These are phyloP conservation scores for Pyricularia pennisetigena DNA, from an alignment of 2,329 filamentous ascomycete genomes.

Conservation along the genomic window DNA sequence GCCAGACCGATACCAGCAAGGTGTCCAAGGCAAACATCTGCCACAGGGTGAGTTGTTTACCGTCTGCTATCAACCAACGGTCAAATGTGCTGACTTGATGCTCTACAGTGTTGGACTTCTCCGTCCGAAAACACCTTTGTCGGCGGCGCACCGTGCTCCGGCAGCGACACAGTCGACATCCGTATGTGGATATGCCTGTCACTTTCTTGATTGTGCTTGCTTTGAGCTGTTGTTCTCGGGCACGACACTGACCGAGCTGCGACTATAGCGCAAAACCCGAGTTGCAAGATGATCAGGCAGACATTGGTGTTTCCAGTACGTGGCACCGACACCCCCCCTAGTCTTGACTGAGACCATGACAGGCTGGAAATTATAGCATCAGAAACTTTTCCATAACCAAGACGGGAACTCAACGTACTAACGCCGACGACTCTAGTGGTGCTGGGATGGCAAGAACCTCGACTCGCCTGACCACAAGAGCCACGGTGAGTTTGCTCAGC, in stretches of 20 bases:
- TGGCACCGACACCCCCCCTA: not conserved
- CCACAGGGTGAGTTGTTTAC: slow-evolving; percentile 17
- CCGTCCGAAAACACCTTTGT: slow-evolving; percentile 34
- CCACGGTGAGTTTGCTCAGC: slow-evolving; percentile 18
- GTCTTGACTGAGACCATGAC: no score
- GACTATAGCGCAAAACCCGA: slow-evolving; percentile 21
- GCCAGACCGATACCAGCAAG: slow-evolving; percentile 26
- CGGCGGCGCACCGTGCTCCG: slow-evolving; percentile 38
- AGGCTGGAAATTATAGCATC: no score
- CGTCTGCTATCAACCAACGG: no score
- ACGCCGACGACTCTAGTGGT: not conserved
- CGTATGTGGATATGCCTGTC: slow-evolving; percentile 10
- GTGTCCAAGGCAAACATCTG: slow-evolving; percentile 35
- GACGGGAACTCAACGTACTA: not conserved
- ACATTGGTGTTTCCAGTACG: slow-evolving; percentile 37
- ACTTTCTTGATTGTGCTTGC: not conserved
- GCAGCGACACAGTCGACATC: slow-evolving; percentile 38
- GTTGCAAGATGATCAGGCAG: slow-evolving; percentile 42
- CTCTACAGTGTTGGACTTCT: slow-evolving; percentile 29
- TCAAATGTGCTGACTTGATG: not conserved
- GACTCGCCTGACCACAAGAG: slow-evolving; percentile 32
- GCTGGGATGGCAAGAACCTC: slow-evolving; percentile 37
- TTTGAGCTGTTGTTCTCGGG: not conserved
- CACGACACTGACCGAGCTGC: not conserved
- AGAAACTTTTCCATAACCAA: no score